A percentile compares a stretch with the other conserved stretches of the same genome.
Evolutionary conservation across 192 early-diverging fungal genomes (phyloP).

Genomic region (Chytriomyces hyalinus): DNA sequence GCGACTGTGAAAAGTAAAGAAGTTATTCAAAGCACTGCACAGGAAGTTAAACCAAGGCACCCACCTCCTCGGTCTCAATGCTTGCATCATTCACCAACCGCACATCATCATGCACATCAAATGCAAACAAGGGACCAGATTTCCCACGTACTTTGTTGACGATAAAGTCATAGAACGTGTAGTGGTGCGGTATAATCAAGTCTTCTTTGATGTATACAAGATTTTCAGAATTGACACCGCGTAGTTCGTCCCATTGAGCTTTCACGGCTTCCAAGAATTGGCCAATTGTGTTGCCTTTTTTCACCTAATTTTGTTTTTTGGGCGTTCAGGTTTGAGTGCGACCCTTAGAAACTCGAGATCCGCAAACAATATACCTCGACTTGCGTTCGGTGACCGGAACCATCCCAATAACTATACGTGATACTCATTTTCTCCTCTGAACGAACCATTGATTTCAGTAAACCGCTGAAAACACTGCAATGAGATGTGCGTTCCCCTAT

Average conservation of each 20-base stretch:
- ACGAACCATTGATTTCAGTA: too few relatives aligned
- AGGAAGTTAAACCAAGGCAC: neutral
- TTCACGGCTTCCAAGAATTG: slow-evolving; percentile 85
- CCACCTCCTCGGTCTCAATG: slow-evolving; percentile 85
- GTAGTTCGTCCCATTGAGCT: slow-evolving; percentile 81
- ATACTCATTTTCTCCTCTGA: slow-evolving; percentile 77
- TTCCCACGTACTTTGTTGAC: slow-evolving; percentile 95
- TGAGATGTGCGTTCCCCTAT: neutral
- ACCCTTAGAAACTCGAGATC: neutral
- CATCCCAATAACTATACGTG: slow-evolving; percentile 97
- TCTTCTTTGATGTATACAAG: slow-evolving; percentile 94
- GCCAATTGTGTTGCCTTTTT: slow-evolving; percentile 75
- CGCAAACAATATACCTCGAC: slow-evolving; percentile 62
- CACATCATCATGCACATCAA: slow-evolving; percentile 94
- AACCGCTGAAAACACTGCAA: too few relatives aligned
- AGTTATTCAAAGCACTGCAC: neutral
- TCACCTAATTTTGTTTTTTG: neutral
- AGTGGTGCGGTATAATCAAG: slow-evolving; percentile 90
- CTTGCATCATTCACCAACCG: slow-evolving; percentile 80
- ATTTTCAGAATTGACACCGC: slow-evolving; percentile 80
- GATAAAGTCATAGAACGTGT: slow-evolving; percentile 89
- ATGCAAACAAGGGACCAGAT: slow-evolving; percentile 90
- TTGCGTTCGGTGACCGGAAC: slow-evolving; percentile 86
- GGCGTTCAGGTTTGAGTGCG: neutral
- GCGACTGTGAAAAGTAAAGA: slow-evolving; percentile 60